Conservation (phyloP, 108 stramenopile genomes). For the Fragilaria radians region DNA sequence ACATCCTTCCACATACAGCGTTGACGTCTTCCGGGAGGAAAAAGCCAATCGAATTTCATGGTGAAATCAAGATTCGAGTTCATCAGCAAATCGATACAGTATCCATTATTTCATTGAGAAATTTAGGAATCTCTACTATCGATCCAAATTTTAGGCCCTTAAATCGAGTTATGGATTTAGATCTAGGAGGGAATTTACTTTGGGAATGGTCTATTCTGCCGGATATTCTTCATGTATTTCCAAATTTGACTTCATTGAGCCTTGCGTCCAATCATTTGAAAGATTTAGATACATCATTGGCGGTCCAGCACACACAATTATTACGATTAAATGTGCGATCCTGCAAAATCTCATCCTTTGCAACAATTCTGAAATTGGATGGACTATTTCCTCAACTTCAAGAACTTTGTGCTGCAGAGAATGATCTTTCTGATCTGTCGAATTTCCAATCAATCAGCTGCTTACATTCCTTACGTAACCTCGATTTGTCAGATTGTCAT, state of each 20-base stretch:
- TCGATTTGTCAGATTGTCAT: constrained; percentile 72
- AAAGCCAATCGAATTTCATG: constrained; percentile 80
- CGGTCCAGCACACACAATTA: constrained; percentile 10
- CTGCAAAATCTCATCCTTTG: constrained; percentile 46
- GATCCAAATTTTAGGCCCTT: constrained; percentile 10
- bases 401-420: constrained; percentile 70
- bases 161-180: constrained; percentile 62
- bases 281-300: constrained; percentile 20
- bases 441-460: constrained; percentile 1
- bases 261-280: constrained; percentile 70
- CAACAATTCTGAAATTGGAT: constrained; percentile 38
- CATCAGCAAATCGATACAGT: constrained; percentile 70
- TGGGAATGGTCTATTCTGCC: constrained; percentile 45
- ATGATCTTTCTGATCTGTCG: constrained; percentile 51
- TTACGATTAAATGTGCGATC: constrained; percentile 51
- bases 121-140: constrained; percentile 54
- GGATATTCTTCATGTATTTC: constrained; percentile 50
- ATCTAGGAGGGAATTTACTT: constrained; percentile 78
- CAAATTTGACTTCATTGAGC: constrained; percentile 45
- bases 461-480: constrained; percentile 44
- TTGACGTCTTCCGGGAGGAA: constrained; percentile 60
- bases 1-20: constrained; percentile 71
- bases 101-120: constrained; percentile 62
- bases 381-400: constrained; percentile 60
- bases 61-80: constrained; percentile 68